phyloP scores from a whole-genome alignment of 164 flowering plant species.

The Stephania cephalantha region DNA sequence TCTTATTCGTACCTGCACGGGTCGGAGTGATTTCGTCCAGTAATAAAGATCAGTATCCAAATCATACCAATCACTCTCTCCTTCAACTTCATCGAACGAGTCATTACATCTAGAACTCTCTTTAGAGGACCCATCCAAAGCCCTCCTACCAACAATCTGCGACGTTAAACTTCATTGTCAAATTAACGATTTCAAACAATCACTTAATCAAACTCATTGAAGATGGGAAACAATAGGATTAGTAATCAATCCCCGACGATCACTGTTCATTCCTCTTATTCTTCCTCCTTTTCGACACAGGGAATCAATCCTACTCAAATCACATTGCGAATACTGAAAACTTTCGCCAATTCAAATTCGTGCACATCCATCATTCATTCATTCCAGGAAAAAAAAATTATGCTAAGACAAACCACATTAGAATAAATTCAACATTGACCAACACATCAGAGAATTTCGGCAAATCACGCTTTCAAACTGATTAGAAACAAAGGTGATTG shows the following conservation, averaged over 20 bases:
- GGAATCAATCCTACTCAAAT: neutral
- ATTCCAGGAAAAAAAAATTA: no score
- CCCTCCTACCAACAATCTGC: slow-evolving; percentile 65
- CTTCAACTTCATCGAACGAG: slow-evolving; percentile 14
- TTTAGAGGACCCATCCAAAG: slow-evolving; percentile 26
- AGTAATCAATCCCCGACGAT: neutral
- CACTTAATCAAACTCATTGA: neutral
- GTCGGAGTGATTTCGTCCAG: slow-evolving; percentile 77
- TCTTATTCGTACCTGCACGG: slow-evolving; percentile 68
- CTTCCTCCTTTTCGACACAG: neutral
- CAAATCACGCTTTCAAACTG: neutral
- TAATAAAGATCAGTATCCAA: slow-evolving; percentile 66
- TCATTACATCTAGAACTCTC: slow-evolving; percentile 12
- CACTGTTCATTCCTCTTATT: neutral
- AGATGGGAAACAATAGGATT: neutral
- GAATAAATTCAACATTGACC: neutral
- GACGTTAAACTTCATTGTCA: neutral
- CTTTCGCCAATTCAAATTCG: neutral
- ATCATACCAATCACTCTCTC: slow-evolving; percentile 56
- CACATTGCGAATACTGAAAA: neutral
- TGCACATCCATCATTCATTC: neutral
- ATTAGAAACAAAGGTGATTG: neutral
- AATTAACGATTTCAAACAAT: neutral
- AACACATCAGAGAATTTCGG: neutral
- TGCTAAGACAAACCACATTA: neutral